Percentiles rank a stretch among this genome's conserved stretches.
phyloP scores from a whole-genome alignment of 1,284 basidiomycete species.

The Hymenochaete sp. region DNA sequence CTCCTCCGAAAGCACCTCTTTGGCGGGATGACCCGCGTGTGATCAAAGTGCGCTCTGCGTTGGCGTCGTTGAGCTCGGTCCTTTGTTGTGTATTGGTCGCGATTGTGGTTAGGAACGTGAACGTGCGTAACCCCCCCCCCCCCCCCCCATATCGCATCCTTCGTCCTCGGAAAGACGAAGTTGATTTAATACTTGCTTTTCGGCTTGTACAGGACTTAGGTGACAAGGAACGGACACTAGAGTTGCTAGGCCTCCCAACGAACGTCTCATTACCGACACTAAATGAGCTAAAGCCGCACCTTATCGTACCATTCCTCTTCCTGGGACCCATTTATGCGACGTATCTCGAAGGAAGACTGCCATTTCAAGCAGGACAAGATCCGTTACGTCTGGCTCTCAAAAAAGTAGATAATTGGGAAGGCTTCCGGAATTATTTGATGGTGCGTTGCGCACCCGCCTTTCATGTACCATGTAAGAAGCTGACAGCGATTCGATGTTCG shows the following conservation, averaged over 20 bases:
- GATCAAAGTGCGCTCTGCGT: conserved; percentile 56
- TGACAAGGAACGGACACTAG: conserved; percentile 17
- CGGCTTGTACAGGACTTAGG: conserved; percentile 8
- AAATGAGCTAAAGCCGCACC: conserved; percentile 39
- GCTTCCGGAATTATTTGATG: conserved; percentile 69
- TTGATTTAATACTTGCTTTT: conserved; percentile 17
- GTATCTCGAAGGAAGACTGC: conserved; percentile 49
- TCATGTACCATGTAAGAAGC: conserved; percentile 5
- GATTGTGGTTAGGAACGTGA: conserved; percentile 26
- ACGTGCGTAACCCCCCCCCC: conserved; percentile 32
- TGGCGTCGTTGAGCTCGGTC: conserved; percentile 49
- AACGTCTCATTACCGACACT: conserved; percentile 21
- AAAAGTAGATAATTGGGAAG: conserved; percentile 44
- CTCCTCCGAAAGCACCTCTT: conserved; percentile 8
- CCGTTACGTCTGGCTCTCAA: conserved; percentile 33
- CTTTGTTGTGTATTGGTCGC: conserved; percentile 41
- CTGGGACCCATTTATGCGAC: conserved; percentile 71
- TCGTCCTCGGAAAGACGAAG: background rate
- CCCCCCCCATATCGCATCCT: no score
- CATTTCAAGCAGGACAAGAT: conserved; percentile 51
- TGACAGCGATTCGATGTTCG: no score
- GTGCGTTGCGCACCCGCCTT: conserved; percentile 31
- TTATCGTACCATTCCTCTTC: conserved; percentile 76
- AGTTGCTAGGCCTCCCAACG: conserved; percentile 26
- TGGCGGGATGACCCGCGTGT: conserved; percentile 70